Base-by-base conservation (phyloP, 2,329 filamentous ascomycete genomes). In the Aspergillus flavus region DNA sequence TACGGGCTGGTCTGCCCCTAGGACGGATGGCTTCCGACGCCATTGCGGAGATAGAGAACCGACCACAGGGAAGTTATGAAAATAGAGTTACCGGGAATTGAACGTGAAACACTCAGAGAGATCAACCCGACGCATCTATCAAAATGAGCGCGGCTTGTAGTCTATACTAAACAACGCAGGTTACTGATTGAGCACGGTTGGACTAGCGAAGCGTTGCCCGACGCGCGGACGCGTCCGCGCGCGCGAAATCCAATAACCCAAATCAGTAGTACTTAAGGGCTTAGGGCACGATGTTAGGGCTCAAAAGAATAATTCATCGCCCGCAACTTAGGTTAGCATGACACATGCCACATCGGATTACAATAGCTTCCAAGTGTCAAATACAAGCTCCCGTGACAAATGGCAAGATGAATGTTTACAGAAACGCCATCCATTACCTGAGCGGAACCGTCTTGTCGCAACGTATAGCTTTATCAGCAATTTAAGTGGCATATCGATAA, bases 1-100 rank as follows among this genome's bases (percentile, higher is more conserved):
- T 74, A 85, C 83, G 83, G 71, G 83, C 83, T 67, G 79, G 79
- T 61, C 78, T 72, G 64, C 75, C 78, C 64, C 79, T 74, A 43
- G 78, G 76, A 64, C 75, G 75, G 61, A 75, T 69, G 57, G 69
- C 67, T 67, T 79, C 77, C 55, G 69, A 73, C 63, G 72, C 73
- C 78, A 80, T 80, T 62, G 56, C 61, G 43, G 62, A 55, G 21
- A 58, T 61, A 43, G 62, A 54, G 32, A 21, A 34, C 30, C 21
- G 16, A 34, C 57, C 34, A 12, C 36, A 41, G 28, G 26, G 48
- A 7, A 53, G 28, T 10, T 52, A 52, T 52, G 48, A 34, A 32
- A 32, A 21, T n/a, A 12, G 11, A 32, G 19, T 52, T n/a, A 52
- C 48, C 19, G 5, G 28, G 11, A 32, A 34, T 52, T 23, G 28